phyloP scores from a whole-genome alignment of 192 early-diverging fungal species.

The Chytriomyces confervae region DNA sequence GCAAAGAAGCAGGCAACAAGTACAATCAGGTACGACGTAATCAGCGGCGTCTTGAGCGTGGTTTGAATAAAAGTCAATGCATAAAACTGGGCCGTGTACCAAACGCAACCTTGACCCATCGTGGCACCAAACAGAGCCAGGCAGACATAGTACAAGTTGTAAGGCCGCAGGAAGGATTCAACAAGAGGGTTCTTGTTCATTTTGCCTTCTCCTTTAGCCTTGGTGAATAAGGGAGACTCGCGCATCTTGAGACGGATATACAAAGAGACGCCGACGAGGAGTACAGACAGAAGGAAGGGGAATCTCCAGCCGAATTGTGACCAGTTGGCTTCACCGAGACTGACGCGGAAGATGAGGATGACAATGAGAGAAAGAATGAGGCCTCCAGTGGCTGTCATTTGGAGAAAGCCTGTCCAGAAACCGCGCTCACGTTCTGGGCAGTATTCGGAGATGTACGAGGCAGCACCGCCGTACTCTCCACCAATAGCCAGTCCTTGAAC shows the following conservation, averaged over 20 bases:
- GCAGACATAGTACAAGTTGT: conserved; percentile 27
- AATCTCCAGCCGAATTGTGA: conserved; percentile 40
- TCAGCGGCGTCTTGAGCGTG: background rate
- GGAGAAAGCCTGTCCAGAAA: conserved; percentile 38
- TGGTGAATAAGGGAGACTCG: conserved; percentile 30
- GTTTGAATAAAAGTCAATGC: conserved; percentile 21
- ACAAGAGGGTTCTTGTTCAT: conserved; percentile 20
- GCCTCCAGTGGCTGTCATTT: conserved; percentile 36
- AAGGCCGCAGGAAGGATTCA: conserved; percentile 27
- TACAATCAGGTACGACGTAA: conserved; percentile 11
- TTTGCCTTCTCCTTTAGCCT: conserved; percentile 25
- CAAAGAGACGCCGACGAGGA: conserved; percentile 31
- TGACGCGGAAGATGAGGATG: conserved; percentile 16
- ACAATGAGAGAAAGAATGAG: conserved; percentile 31
- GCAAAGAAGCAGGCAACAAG: conserved; percentile 29
- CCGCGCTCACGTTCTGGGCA: conserved; percentile 24
- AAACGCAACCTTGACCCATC: conserved; percentile 34
- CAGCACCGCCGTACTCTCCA: conserved; percentile 46
- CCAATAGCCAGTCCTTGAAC: conserved; percentile 44
- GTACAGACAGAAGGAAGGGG: conserved; percentile 40
- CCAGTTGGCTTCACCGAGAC: conserved; percentile 18
- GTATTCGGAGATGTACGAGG: conserved; percentile 38
- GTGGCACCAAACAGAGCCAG: conserved; percentile 31
- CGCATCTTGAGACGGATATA: conserved; percentile 38
- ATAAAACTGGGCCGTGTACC: conserved; percentile 23